Evolutionary conservation across 768 basidiomycete genomes (phyloP).

Genomic region (Russula sp.): DNA sequence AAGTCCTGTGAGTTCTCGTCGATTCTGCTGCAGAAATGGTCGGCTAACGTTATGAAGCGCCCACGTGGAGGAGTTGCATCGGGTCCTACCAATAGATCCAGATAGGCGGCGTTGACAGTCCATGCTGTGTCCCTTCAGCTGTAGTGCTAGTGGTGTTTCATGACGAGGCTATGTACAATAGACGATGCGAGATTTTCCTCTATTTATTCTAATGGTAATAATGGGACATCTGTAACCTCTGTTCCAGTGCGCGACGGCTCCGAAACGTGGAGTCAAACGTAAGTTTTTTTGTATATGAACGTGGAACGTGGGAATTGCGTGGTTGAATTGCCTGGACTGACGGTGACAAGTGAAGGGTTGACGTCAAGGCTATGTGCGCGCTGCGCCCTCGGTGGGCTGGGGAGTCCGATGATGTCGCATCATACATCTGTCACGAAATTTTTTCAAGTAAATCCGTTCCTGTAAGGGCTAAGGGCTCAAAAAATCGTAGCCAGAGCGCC

Average conservation of each 20-base stretch:
- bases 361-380: neutral
- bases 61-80: slow-evolving; percentile 12
- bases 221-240: neutral
- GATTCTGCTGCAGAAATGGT: neutral
- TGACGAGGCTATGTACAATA: slow-evolving; percentile 7
- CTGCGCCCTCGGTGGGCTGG: neutral
- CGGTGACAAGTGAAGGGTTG: neutral
- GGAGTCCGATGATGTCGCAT: neutral
- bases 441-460: neutral
- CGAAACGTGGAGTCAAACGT: neutral
- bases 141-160: neutral
- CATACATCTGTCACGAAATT: neutral
- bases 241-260: neutral
- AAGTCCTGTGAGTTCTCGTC: slow-evolving; percentile 41
- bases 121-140: neutral
- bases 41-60: neutral
- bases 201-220: slow-evolving; percentile 7
- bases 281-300: no score
- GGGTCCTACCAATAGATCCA: slow-evolving; percentile 6
- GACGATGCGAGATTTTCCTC: neutral
- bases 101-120: neutral
- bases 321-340: neutral
- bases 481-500: slow-evolving; percentile 35
- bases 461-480: slow-evolving; percentile 14
- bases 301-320: neutral